Evolutionary conservation across 441 rosid species (phyloP).

Genomic region (Gossypium davidsonii): DNA sequence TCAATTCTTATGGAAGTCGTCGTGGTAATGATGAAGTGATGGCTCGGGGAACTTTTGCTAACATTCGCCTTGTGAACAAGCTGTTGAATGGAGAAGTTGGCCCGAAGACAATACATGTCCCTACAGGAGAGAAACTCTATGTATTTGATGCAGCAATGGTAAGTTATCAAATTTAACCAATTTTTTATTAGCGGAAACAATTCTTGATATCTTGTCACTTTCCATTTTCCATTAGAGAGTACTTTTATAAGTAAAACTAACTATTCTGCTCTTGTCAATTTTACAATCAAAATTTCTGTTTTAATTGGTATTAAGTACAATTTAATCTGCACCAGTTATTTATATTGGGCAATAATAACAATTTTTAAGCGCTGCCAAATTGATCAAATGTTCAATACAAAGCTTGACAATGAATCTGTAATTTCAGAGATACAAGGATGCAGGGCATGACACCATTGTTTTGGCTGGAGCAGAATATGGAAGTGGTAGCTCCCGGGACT

Average conservation of each 20-base stretch:
- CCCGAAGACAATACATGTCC: constrained; percentile 85
- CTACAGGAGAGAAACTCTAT: constrained; percentile 85
- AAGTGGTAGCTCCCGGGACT: constrained; percentile 98
- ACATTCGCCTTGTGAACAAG: constrained; percentile 90
- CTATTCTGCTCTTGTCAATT: background rate
- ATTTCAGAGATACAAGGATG: constrained; percentile 70
- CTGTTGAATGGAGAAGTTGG: constrained; percentile 93
- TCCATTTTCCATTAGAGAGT: background rate
- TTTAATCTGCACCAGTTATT: background rate
- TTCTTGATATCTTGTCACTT: background rate
- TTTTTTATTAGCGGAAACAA: background rate
- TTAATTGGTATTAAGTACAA: background rate
- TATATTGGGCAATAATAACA: background rate
- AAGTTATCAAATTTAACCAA: constrained; percentile 18
- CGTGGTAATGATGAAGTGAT: constrained; percentile 94
- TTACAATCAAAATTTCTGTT: background rate
- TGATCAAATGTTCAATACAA: background rate
- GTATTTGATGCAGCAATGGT: constrained; percentile 93
- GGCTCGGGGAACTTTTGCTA: constrained; percentile 99
- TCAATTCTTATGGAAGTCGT: constrained; percentile 96
- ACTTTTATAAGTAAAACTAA: background rate
- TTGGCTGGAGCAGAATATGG: constrained; percentile 98
- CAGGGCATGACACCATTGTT: constrained; percentile 75
- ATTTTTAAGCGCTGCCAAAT: background rate
- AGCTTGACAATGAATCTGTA: background rate